Evolutionary conservation across 495 filamentous ascomycete species (phyloP).

Genomic region (Penicillium pulvis): DNA sequence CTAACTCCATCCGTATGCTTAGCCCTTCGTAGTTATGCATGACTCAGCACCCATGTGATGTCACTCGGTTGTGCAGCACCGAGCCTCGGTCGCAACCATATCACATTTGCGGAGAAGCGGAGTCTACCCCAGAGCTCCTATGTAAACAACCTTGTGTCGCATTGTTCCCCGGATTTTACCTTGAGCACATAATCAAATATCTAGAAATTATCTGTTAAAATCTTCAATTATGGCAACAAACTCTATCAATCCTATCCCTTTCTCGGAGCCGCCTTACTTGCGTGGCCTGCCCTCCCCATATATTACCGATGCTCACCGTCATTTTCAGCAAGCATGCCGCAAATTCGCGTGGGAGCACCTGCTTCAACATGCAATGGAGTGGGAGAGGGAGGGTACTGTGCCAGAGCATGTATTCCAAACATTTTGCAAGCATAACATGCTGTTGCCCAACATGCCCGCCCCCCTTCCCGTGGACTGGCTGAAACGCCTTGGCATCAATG

Average conservation of each 20-base stretch:
- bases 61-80: slow-evolving; percentile 10
- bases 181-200: background rate
- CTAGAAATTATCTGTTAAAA: background rate
- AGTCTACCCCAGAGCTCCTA: background rate
- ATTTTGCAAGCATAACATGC: slow-evolving; percentile 64
- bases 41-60: slow-evolving; percentile 15
- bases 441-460: slow-evolving; percentile 64
- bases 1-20: background rate
- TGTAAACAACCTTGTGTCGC: background rate
- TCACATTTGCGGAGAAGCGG: slow-evolving; percentile 22
- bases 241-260: slow-evolving; percentile 56
- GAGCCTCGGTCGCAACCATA: slow-evolving; percentile 24
- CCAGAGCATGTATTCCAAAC: slow-evolving; percentile 61
- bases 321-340: slow-evolving; percentile 69
- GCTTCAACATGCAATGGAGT: slow-evolving; percentile 62
- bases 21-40: background rate
- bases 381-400: slow-evolving; percentile 62
- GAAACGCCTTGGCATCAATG: slow-evolving; percentile 62
- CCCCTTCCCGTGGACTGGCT: slow-evolving; percentile 70
- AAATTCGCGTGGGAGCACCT: slow-evolving; percentile 64
- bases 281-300: slow-evolving; percentile 70
- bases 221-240: slow-evolving; percentile 34
- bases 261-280: slow-evolving; percentile 74
- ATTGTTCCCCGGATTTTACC: background rate
- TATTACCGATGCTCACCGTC: slow-evolving; percentile 59